Evolutionary conservation across 1,284 basidiomycete species (phyloP), one percentile per base, ranked within the genome.

Genomic region (Ganoderma meredithae): DNA sequence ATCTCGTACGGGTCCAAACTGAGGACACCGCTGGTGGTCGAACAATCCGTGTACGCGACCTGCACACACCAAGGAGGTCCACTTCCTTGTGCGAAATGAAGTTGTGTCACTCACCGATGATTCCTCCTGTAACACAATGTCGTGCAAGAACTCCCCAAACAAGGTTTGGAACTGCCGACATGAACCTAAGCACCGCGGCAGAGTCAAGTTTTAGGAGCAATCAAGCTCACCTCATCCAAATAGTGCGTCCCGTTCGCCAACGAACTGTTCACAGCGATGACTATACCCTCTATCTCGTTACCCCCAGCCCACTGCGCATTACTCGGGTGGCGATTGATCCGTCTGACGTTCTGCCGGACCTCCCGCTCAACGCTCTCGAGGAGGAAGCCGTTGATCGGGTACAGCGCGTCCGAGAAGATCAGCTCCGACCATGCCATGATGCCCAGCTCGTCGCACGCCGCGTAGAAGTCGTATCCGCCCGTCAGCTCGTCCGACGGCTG

Each of bases 361-460:
- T 90, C 89, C 1, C 83, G 83, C 44, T 85, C 84, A 64, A 89
- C 79, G 6, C 84, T 83, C 60, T 84, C 82, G 17, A 90, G 73
- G 25, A 90, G 72, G 71, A 84, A 88, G 68, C 81, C 78, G 65
- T 90, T 85, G 73, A 86, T 83, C 0, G 88, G 85, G 71, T 86
- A 88, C n/a, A 87, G 72, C 1, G 85, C 80, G 69, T 89, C 87
- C 1, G 88, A 89, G 77, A 90, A 90, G 63, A 88, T 87, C 62
- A 88, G 83, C 73, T 91, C 89, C 3, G 87, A 87, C 89, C 89
- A 90, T 3, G 84, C 87, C 60, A 90, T 78, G 68, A 90, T 86
- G 8, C 89, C 89, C 0, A 89, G 80, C 73, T 89, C 87, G 74
- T 91, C 89, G 74, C 88, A 90, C 31, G 86, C 75, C 1, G 85